These are phyloP conservation scores for Funneliformis caledonium DNA, from an alignment of 371 early-diverging fungal species.

Conservation along the genomic window DNA sequence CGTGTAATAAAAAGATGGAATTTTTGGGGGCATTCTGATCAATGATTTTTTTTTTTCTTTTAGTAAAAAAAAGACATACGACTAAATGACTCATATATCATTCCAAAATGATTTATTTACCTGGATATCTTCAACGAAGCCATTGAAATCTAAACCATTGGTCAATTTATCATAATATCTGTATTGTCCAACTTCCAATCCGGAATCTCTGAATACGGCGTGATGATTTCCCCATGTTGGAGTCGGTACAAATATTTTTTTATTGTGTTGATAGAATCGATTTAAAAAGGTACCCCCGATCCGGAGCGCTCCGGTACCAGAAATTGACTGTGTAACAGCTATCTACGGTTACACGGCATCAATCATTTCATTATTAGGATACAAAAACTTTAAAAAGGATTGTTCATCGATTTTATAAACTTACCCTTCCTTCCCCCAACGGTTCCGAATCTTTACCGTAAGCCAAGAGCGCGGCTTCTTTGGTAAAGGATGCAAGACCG, in stretches of 20 bases:
- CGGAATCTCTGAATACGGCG: conserved; percentile 91
- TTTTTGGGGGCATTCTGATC: conserved; percentile 78
- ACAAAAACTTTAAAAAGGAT: background rate
- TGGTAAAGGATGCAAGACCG: conserved; percentile 85
- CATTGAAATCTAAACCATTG: conserved; percentile 92
- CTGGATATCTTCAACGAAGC: conserved; percentile 89
- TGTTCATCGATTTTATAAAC: conserved; percentile 36
- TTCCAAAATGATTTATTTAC: conserved; percentile 43
- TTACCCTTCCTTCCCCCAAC: conserved; percentile 74
- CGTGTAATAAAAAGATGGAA: conserved; percentile 93
- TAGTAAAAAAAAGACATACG: background rate
- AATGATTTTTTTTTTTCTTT: background rate
- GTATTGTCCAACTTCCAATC: conserved; percentile 86
- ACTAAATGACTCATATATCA: background rate
- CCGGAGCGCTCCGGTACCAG: conserved; percentile 97
- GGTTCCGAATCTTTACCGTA: conserved; percentile 81
- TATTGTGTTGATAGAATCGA: conserved; percentile 82
- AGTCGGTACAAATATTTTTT: conserved; percentile 91
- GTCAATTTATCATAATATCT: conserved; percentile 94
- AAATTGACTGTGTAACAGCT: conserved; percentile 92
- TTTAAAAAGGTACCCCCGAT: conserved; percentile 92
- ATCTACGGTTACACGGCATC: conserved; percentile 51
- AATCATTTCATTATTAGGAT: background rate
- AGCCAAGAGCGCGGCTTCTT: conserved; percentile 84
- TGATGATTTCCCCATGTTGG: conserved; percentile 99